Evolutionary conservation across 2,329 filamentous ascomycete genomes (phyloP), one percentile per base, ranked within the genome.

Genomic region (Colletotrichum spinosum): DNA sequence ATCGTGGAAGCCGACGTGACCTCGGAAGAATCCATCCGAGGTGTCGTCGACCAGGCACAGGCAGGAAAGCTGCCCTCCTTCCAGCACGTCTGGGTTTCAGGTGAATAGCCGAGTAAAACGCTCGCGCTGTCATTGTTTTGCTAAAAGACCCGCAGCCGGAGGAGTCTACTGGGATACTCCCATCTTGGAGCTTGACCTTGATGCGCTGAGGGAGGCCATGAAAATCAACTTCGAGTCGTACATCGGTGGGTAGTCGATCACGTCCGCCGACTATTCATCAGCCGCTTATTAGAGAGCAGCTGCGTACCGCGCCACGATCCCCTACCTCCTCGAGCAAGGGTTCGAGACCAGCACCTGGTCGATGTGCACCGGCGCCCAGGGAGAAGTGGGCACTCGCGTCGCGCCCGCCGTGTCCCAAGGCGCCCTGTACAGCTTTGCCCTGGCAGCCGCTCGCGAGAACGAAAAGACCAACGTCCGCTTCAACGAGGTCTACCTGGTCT

Each of bases 401-500:
- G 56, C 70, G 15, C 68, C 75, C 2, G 73, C 72, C 49, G 70
- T 78, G 48, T 68, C 73, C 1, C 79, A 80, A 65, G 77, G 77
- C 15, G 71, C 78, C 0, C 67, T 80, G 8, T 79, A 73, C 70
- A 74, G 75, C 49, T 73, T 80, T 68, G 68, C 70, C 6, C 71
- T 64, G 9, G 73, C 70, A 7, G 77, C 76, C 1, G 67, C 68
- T 38, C 72, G 68, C 34, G 76, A 76, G 35, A 72, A 72, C 35
- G 60, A 54, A 11, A 56, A 70, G 0, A 76, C 74, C 4, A 78
- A 76, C 56, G 69, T 81, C 7, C 77, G 78, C 39, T 76, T 79
- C 68, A 78, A 79, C 58, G 79, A 80, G 67, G 69, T 79, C 13
- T 79, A 76, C 59, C 74, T 80, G 4, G 68, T 39, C 49, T 70